Evolutionary conservation across 257 asterid genomes (phyloP).

Genomic region (Striga asiatica): DNA sequence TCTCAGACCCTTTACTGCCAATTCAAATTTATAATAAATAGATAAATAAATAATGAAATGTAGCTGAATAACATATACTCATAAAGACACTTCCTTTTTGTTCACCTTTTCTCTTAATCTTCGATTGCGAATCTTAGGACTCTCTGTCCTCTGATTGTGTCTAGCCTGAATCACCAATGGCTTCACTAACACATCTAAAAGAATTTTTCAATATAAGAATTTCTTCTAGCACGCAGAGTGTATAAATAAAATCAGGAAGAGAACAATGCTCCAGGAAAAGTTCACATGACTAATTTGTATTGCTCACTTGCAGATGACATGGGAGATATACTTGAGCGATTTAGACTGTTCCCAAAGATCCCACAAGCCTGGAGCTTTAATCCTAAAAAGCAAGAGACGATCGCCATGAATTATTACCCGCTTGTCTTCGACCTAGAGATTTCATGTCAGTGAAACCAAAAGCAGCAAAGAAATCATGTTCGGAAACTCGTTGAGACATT

Average conservation of each 20-base stretch:
- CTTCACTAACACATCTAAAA: conserved; percentile 29
- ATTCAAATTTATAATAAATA: background rate
- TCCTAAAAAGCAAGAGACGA: conserved; percentile 20
- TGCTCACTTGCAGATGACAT: conserved; percentile 31
- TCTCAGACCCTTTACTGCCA: background rate
- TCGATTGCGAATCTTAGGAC: conserved; percentile 49
- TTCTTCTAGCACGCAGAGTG: too few species aligned
- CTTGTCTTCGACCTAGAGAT: too few species aligned
- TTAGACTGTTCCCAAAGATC: conserved; percentile 33
- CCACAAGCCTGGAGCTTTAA: conserved; percentile 32
- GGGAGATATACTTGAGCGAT: conserved; percentile 19
- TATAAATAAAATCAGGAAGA: too few species aligned
- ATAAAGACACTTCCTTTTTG: background rate
- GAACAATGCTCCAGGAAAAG: background rate
- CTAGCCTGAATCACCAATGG: conserved; percentile 53
- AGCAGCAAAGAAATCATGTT: too few species aligned
- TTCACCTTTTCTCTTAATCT: conserved; percentile 60
- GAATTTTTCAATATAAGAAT: too few species aligned
- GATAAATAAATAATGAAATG: background rate
- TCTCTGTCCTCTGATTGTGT: conserved; percentile 47
- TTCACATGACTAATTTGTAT: background rate
- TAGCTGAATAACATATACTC: too few species aligned
- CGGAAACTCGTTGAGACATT: too few species aligned
- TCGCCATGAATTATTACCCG: conserved; percentile 36
- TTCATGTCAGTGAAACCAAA: too few species aligned